These are phyloP conservation scores for Mallotus japonicus DNA, from an alignment of 441 rosid species.

Conservation along the genomic window DNA sequence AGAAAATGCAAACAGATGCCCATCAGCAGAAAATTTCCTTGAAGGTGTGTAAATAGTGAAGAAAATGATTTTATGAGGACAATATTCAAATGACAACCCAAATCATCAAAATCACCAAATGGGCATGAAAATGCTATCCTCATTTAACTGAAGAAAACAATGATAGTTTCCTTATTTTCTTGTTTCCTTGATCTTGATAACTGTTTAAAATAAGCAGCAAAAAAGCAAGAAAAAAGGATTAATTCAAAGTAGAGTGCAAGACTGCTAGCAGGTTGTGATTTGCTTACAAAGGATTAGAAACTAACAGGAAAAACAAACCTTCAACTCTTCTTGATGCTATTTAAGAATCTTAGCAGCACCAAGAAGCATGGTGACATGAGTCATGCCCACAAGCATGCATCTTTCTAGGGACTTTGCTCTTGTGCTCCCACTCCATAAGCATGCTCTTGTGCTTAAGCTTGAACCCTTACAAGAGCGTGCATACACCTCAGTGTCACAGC, in stretches of 20 bases:
- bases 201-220: no score
- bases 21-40: no score
- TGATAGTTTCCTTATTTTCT: no score
- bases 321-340: slow-evolving; percentile 53
- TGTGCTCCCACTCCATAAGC: slow-evolving; percentile 92
- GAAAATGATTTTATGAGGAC: no score
- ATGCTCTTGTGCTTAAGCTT: slow-evolving; percentile 59
- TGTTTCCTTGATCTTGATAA: no score
- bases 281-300: not conserved
- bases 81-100: no score
- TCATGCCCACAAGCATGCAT: slow-evolving; percentile 99
- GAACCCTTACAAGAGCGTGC: slow-evolving; percentile 95
- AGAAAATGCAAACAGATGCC: no score
- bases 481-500: slow-evolving; percentile 88
- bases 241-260: not conserved
- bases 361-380: slow-evolving; percentile 86
- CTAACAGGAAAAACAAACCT: slow-evolving; percentile 40
- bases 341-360: slow-evolving; percentile 86
- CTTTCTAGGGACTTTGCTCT: slow-evolving; percentile 76
- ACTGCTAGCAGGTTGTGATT: not conserved
- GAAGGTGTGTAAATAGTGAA: no score
- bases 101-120: no score
- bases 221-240: no score
- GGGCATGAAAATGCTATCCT: no score
- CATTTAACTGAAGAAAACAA: no score